Evolutionary conservation across 257 asterid genomes (phyloP), one percentile per base, ranked within the genome.

Genomic region (Oldenlandia corymbosa): DNA sequence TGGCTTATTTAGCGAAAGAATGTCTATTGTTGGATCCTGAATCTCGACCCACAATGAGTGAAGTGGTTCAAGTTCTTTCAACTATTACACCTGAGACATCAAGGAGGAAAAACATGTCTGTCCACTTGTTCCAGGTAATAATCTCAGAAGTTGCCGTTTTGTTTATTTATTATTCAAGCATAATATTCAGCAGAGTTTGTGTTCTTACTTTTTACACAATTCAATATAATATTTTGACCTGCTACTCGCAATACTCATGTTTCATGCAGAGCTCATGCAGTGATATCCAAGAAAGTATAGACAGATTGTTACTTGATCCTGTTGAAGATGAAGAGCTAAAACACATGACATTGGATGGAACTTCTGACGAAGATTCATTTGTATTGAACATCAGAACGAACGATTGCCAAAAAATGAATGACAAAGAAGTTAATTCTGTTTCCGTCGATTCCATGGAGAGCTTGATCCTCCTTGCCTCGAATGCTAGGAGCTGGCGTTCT

Each of bases 1-100:
- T 92, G 94, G 94, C 95, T 68, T 92, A 87, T 76, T 76, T 92
- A 70, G 95, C 99, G 10, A 92, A 89, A 69, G 99, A 92, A 83
- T 92, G 99, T 71, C 83, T 92, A 37, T 69, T 89, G 32, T 53
- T 87, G 81, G 99, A 92, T 74, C 99, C 99, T 7, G 97, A 89
- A 66, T 82, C 90, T 68, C 90, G 97, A 70, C 99, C 99, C 45
- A 87, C 78, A 71, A 89, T 92, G 99, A 79, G 83, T 13, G 96
- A 89, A 73, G 99, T 92, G 58, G 97, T 92, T 68, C 99, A 92
- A 56, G 79, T 89, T 54, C 89, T 92, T 68, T 89, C 97, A 8
- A 85, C 96, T 14, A 84, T 92, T 48, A 78, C 95, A 60, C 95
- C 94, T 1, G 81, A 83, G 69, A 87, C 81, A 81, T 87, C 90